A percentile compares a stretch with the other conserved stretches of the same genome.
Conservation (phyloP, 2,329 filamentous ascomycete genomes). For the Cladophialophora psammophila region DNA sequence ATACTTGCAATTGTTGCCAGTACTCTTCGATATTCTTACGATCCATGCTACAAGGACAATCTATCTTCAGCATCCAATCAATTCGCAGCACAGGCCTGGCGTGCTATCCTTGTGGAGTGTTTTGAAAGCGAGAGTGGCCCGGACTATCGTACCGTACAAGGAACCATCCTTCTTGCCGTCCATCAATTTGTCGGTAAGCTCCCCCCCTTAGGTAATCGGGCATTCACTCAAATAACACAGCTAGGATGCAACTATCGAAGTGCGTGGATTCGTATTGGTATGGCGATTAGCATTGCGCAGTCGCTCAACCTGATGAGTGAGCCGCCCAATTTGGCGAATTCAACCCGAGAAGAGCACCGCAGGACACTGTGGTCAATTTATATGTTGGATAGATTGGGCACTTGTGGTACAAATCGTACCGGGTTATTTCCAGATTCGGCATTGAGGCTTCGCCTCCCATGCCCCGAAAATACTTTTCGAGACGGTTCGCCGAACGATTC, state of each 20-base stretch:
- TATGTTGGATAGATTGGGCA: constrained; percentile 44
- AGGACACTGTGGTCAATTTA: constrained; percentile 46
- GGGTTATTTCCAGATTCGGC: too few relatives aligned
- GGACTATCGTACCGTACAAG: constrained; percentile 34
- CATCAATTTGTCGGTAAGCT: constrained; percentile 50
- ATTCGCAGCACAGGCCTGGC: too few relatives aligned
- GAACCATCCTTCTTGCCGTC: constrained; percentile 48
- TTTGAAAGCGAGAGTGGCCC: constrained; percentile 19
- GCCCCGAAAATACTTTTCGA: too few relatives aligned
- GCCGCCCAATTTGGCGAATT: constrained; percentile 33
- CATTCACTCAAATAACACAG: constrained; percentile 20
- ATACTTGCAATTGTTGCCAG: constrained; percentile 46
- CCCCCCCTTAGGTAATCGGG: constrained; percentile 40
- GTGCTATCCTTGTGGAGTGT: constrained; percentile 31
- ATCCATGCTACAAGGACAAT: not conserved
- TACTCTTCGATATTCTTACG: constrained; percentile 44
- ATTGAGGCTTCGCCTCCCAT: too few relatives aligned
- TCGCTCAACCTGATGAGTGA: constrained; percentile 46
- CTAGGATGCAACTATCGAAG: constrained; percentile 31
- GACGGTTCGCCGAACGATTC: too few relatives aligned
- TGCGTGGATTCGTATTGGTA: constrained; percentile 49
- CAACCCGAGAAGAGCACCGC: constrained; percentile 43
- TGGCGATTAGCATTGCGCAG: constrained; percentile 68
- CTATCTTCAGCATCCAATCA: not conserved
- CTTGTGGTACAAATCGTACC: constrained; percentile 34